These are phyloP conservation scores for Helotiales sp. DNA, from an alignment of 2,329 filamentous ascomycete species.

Conservation along the genomic window DNA sequence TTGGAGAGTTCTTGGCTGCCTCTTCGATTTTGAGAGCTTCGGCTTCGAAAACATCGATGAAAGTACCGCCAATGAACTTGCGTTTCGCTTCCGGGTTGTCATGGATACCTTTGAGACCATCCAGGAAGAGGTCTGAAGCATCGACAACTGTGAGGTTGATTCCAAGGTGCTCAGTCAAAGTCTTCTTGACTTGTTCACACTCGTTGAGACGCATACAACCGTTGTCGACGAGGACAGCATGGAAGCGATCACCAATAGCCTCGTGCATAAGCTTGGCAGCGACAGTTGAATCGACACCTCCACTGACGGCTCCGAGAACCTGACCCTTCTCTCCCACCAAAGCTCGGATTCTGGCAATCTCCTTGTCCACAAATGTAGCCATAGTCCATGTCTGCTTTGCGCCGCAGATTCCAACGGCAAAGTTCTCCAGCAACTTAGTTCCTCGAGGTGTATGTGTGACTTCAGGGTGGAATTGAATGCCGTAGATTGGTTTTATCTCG, in stretches of 20 bases:
- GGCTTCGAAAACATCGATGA: conserved; percentile 83
- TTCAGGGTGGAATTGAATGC: conserved; percentile 75
- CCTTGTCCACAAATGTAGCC: conserved; percentile 79
- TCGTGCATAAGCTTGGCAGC: conserved; percentile 79
- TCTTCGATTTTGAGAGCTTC: conserved; percentile 77
- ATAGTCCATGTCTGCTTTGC: conserved; percentile 83
- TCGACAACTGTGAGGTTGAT: conserved; percentile 92
- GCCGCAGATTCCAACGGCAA: conserved; percentile 80
- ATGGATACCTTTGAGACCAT: conserved; percentile 72
- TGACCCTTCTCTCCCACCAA: conserved; percentile 83
- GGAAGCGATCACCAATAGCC: conserved; percentile 81
- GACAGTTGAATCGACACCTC: conserved; percentile 90
- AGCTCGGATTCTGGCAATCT: conserved; percentile 78
- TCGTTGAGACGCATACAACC: conserved; percentile 86
- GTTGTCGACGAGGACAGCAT: conserved; percentile 85
- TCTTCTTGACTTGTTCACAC: conserved; percentile 79
- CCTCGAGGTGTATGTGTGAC: conserved; percentile 76
- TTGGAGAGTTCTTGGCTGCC: conserved; percentile 67
- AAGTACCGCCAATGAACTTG: conserved; percentile 82
- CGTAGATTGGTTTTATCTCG: conserved; percentile 71
- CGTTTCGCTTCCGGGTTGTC: conserved; percentile 85
- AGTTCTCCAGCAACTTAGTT: conserved; percentile 77
- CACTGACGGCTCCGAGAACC: conserved; percentile 78
- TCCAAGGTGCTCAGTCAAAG: conserved; percentile 76
- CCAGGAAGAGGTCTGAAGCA: conserved; percentile 77